Evolutionary conservation across 192 early-diverging fungal species (phyloP).

Genomic region (Coemansia nantahalensis): DNA sequence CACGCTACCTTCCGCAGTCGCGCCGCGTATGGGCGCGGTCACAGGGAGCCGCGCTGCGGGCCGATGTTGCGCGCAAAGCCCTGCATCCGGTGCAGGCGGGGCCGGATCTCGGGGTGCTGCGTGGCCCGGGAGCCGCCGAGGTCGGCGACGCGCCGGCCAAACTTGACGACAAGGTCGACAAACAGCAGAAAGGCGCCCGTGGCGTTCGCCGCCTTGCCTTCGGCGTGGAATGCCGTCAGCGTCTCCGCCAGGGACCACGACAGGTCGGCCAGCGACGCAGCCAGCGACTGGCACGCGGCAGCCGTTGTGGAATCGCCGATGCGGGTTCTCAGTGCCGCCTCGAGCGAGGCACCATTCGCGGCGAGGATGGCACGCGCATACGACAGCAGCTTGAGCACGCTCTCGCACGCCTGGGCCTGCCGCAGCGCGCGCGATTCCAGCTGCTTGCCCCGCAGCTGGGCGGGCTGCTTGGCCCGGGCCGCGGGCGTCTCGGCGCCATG

Average conservation of each 20-base stretch:
- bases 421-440: constrained; percentile 40
- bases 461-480: not conserved
- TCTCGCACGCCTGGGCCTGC: constrained; percentile 29
- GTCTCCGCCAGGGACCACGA: constrained; percentile 42
- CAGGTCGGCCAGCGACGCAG: constrained; percentile 39
- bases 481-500: not conserved
- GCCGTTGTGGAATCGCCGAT: constrained; percentile 1
- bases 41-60: not conserved
- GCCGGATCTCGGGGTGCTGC: not conserved
- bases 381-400: constrained; percentile 29
- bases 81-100: constrained; percentile 30
- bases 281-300: constrained; percentile 23
- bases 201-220: constrained; percentile 18
- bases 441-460: constrained; percentile 13
- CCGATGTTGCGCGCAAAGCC: constrained; percentile 10
- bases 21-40: not conserved
- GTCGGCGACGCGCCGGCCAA: constrained; percentile 27
- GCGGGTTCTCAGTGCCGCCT: not conserved
- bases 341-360: constrained; percentile 6
- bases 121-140: constrained; percentile 16
- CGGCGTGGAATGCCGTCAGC: constrained; percentile 23
- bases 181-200: constrained; percentile 31
- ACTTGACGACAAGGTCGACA: constrained; percentile 28
- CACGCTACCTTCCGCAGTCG: too few relatives aligned
- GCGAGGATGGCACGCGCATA: constrained; percentile 17